These are phyloP conservation scores for Hsuehochloa calcarea DNA, from an alignment of 176 grass and related monocot genomes.

Conservation along the genomic window DNA sequence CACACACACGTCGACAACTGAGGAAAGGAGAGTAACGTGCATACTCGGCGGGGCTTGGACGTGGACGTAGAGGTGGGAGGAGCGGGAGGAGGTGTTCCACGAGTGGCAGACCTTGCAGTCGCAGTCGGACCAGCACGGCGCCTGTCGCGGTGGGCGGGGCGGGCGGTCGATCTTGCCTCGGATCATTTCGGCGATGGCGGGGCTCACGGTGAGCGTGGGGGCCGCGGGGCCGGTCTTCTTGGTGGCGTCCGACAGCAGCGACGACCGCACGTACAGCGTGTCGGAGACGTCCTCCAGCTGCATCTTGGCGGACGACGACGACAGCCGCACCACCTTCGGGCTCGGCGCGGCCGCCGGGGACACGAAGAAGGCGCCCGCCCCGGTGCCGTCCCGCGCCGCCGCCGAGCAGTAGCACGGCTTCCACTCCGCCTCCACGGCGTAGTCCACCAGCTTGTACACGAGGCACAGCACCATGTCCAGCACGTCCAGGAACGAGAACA, in stretches of 20 bases:
- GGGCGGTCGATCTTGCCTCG: constrained; percentile 62
- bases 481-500: constrained; percentile 87
- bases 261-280: constrained; percentile 82
- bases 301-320: constrained; percentile 57
- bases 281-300: constrained; percentile 96
- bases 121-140: constrained; percentile 96
- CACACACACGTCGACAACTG: neutral
- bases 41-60: constrained; percentile 41
- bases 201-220: constrained; percentile 59
- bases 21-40: neutral
- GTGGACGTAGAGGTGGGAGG: constrained; percentile 73
- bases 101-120: constrained; percentile 90
- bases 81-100: constrained; percentile 42
- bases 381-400: neutral
- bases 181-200: constrained; percentile 74
- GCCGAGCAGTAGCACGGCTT: constrained; percentile 88
- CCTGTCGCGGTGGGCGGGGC: constrained; percentile 15
- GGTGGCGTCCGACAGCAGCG: constrained; percentile 57
- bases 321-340: constrained; percentile 79
- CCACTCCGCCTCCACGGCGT: constrained; percentile 83
- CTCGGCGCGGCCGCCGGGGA: neutral
- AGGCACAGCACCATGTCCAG: constrained; percentile 85
- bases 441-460: constrained; percentile 90
- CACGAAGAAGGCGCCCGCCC: constrained; percentile 29
- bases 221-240: constrained; percentile 43